phyloP scores from a whole-genome alignment of 345 rosid genomes.

The Populus deltoides region DNA sequence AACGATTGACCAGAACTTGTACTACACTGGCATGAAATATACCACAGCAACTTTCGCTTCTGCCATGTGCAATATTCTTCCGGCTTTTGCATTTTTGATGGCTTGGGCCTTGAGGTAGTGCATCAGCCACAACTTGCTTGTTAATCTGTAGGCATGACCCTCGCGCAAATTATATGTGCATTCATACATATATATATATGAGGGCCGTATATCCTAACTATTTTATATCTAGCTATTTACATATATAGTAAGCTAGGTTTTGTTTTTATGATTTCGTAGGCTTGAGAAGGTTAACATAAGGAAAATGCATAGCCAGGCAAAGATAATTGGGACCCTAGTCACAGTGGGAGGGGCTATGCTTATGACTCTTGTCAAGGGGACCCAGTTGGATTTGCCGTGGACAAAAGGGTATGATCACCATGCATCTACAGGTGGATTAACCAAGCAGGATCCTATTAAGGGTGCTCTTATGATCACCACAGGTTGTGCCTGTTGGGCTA shows the following conservation, averaged over 20 bases:
- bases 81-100: constrained; percentile 81
- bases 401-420: constrained; percentile 29
- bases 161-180: background rate
- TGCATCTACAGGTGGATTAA: constrained; percentile 8
- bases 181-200: background rate
- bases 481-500: constrained; percentile 62
- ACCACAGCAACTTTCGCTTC: constrained; percentile 81
- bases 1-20: constrained; percentile 58
- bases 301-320: constrained; percentile 69
- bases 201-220: background rate
- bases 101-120: constrained; percentile 74
- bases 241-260: background rate
- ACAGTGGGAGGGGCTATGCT: constrained; percentile 91
- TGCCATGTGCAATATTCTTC: constrained; percentile 75
- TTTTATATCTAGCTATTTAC: background rate
- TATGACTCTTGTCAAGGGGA: constrained; percentile 71
- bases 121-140: background rate
- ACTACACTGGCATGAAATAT: constrained; percentile 76
- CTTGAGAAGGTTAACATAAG: constrained; percentile 63
- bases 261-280: constrained; percentile 25
- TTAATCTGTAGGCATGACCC: constrained; percentile 2
- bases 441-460: constrained; percentile 47
- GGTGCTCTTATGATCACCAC: constrained; percentile 50
- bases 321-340: constrained; percentile 75
- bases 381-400: constrained; percentile 68